Evolutionary conservation across 257 asterid genomes (phyloP).

Genomic region (Petunia axillaris): DNA sequence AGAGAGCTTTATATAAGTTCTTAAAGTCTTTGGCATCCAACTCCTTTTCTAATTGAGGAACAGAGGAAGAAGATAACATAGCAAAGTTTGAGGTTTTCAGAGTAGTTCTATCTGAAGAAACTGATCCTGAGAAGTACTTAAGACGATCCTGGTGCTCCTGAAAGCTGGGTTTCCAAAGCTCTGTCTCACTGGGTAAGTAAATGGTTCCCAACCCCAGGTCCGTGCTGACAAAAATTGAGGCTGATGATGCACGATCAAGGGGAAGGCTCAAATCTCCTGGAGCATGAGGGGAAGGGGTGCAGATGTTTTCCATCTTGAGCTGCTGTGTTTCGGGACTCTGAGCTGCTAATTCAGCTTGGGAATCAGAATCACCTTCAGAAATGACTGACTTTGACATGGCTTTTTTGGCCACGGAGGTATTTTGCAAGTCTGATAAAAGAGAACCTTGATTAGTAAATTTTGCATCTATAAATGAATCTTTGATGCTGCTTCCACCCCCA

Average conservation of each 20-base stretch:
- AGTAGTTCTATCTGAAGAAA: slow-evolving; percentile 44
- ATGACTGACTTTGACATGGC: slow-evolving; percentile 34
- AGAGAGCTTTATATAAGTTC: slow-evolving; percentile 58
- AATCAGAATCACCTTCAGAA: slow-evolving; percentile 30
- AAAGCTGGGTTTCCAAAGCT: slow-evolving; percentile 38
- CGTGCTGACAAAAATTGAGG: slow-evolving; percentile 60
- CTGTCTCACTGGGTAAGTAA: slow-evolving; percentile 40
- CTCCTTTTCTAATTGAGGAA: slow-evolving; percentile 43
- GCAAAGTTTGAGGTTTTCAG: slow-evolving; percentile 44
- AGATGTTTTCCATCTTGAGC: slow-evolving; percentile 34
- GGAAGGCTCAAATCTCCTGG: slow-evolving; percentile 32
- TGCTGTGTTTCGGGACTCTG: slow-evolving; percentile 32
- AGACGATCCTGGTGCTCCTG: slow-evolving; percentile 37
- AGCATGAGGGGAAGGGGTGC: slow-evolving; percentile 29
- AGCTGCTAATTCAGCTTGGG: slow-evolving; percentile 40
- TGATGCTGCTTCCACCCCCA: slow-evolving; percentile 35
- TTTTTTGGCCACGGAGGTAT: slow-evolving; percentile 32
- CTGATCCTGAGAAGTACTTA: slow-evolving; percentile 39
- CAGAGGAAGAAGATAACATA: slow-evolving; percentile 46
- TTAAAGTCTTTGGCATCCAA: slow-evolving; percentile 49
- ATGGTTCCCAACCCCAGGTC: slow-evolving; percentile 83
- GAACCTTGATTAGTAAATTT: slow-evolving; percentile 37
- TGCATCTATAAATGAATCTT: slow-evolving; percentile 37
- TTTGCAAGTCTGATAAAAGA: slow-evolving; percentile 40
- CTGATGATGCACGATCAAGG: slow-evolving; percentile 33